These are phyloP conservation scores for Pelargonium fulgidum DNA, from an alignment of 441 rosid species.

Conservation along the genomic window DNA sequence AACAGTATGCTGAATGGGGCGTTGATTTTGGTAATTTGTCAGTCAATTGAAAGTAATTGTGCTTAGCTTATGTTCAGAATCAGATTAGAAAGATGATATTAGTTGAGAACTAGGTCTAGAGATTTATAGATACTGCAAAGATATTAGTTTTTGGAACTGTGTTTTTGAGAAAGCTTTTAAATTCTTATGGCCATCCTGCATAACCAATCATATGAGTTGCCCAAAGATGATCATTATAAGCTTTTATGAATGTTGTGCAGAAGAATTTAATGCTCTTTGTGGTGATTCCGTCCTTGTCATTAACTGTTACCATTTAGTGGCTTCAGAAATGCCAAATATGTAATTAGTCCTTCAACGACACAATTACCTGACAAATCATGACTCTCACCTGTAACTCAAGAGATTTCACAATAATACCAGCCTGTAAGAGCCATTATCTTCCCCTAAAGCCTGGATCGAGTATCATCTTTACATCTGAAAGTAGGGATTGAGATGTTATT, in stretches of 20 bases:
- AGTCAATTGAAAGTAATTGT: constrained; percentile 7
- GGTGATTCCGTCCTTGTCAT: no score
- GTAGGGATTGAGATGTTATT: not conserved
- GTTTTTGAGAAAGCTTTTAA: no score
- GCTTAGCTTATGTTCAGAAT: not conserved
- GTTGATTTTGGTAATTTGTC: constrained; percentile 73
- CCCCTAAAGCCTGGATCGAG: not conserved
- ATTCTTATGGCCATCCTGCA: no score
- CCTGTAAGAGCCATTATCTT: not conserved
- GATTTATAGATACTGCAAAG: no score
- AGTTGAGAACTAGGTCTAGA: no score
- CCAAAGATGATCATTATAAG: no score
- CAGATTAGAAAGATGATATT: not conserved
- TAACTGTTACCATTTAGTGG: not conserved
- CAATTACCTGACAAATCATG: not conserved
- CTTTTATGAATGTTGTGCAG: no score
- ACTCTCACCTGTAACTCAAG: not conserved
- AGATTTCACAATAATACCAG: not conserved
- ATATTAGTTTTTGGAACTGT: no score
- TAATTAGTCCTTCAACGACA: not conserved
- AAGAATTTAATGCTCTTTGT: no score
- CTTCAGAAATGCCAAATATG: not conserved
- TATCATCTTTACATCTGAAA: not conserved
- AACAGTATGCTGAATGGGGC: constrained; percentile 83
- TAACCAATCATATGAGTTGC: no score